These are phyloP conservation scores for Singerocomus inundabilis DNA, from an alignment of 1,284 basidiomycete genomes.

Conservation along the genomic window DNA sequence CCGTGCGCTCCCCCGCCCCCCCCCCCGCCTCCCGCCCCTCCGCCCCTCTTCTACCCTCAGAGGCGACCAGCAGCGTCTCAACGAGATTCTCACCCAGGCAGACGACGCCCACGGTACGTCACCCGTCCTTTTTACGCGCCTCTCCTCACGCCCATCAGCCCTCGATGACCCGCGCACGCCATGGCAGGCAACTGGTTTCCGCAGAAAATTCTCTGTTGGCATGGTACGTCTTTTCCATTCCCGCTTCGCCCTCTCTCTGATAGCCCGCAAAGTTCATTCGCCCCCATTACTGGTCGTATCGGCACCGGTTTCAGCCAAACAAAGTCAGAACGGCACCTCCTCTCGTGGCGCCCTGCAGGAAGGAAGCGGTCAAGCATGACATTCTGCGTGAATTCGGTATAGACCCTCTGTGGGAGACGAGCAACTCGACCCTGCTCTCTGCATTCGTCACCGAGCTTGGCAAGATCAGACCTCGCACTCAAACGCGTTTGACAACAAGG, in stretches of 20 bases:
- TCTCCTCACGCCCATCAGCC: conserved; percentile 2
- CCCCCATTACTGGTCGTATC: conserved; percentile 46
- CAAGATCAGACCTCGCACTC: conserved; percentile 70
- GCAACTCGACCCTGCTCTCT: conserved; percentile 69
- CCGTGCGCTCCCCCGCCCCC: neutral
- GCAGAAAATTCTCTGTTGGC: conserved; percentile 26
- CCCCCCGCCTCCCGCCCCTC: neutral
- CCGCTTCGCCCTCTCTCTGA: neutral
- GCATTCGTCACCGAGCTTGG: conserved; percentile 81
- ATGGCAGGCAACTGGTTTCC: conserved; percentile 27
- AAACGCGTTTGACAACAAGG: conserved; percentile 78
- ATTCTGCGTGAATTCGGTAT: conserved; percentile 65
- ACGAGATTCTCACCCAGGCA: conserved; percentile 25
- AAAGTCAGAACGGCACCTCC: conserved; percentile 20
- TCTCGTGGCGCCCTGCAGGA: conserved; percentile 51
- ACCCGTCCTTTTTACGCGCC: accelerated
- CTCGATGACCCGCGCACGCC: neutral
- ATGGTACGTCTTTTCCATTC: conserved; percentile 13
- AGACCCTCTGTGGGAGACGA: conserved; percentile 65
- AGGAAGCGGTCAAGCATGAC: conserved; percentile 56
- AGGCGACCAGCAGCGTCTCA: conserved; percentile 23
- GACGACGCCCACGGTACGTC: conserved; percentile 20
- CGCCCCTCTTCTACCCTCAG: conserved; percentile 22
- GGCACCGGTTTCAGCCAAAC: conserved; percentile 37
- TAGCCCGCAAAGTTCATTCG: conserved; percentile 40